These are phyloP conservation scores for Fusarium sarcochroum DNA, from an alignment of 2,329 filamentous ascomycete species.

Conservation along the genomic window DNA sequence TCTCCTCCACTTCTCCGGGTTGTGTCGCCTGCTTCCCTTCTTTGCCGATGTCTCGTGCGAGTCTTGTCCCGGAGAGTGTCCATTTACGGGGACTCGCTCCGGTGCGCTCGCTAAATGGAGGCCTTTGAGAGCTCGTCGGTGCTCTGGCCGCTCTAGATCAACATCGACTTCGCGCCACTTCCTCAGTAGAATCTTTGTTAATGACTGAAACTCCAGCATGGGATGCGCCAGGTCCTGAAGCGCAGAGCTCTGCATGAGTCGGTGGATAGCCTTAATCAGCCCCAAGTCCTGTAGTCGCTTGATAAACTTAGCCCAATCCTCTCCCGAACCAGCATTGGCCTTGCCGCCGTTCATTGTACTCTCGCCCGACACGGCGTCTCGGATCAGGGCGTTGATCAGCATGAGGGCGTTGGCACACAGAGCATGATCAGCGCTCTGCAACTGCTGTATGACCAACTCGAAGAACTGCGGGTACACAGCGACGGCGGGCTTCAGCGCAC, in stretches of 20 bases:
- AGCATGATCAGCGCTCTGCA: slow-evolving; percentile 94
- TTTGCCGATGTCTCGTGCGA: slow-evolving; percentile 56
- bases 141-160: slow-evolving; percentile 88
- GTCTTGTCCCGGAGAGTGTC: slow-evolving; percentile 56
- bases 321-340: slow-evolving; percentile 53
- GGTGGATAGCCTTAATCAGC: slow-evolving; percentile 91
- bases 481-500: slow-evolving; percentile 91
- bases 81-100: slow-evolving; percentile 62
- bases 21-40: slow-evolving; percentile 79
- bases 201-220: slow-evolving; percentile 90
- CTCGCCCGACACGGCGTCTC: slow-evolving; percentile 87
- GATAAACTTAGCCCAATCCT: slow-evolving; percentile 96
- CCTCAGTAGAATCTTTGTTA: slow-evolving; percentile 88
- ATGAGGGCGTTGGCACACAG: slow-evolving; percentile 96
- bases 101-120: slow-evolving; percentile 87
- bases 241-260: slow-evolving; percentile 93
- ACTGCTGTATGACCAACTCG: slow-evolving; percentile 90
- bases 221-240: slow-evolving; percentile 92
- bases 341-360: slow-evolving; percentile 59
- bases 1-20: slow-evolving; percentile 92
- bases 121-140: slow-evolving; percentile 87
- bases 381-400: slow-evolving; percentile 94
- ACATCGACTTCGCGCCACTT: slow-evolving; percentile 91
- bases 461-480: slow-evolving; percentile 94
- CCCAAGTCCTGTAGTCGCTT: slow-evolving; percentile 93